Conservation (phyloP, 768 basidiomycete genomes). For the Agrocybe chaxingu region DNA sequence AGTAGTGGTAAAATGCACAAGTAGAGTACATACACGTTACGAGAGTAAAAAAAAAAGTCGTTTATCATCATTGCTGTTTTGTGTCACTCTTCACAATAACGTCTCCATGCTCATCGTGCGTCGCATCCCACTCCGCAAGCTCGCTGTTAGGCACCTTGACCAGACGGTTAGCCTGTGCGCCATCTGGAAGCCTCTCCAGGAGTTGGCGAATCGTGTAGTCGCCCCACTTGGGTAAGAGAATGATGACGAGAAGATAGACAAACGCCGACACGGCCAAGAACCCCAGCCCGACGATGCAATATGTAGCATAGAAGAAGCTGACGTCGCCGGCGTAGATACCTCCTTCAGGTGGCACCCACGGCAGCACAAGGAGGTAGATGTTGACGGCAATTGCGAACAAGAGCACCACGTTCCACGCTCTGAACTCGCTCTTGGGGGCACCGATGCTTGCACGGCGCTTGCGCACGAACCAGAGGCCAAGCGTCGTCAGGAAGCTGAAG, state of each 20-base stretch:
- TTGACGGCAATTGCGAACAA: constrained; percentile 34
- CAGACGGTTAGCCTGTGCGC: constrained; percentile 26
- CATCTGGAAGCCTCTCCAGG: constrained; percentile 36
- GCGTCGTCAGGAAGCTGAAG: constrained; percentile 30
- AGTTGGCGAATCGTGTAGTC: constrained; percentile 45
- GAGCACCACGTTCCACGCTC: constrained; percentile 34
- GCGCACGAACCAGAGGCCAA: constrained; percentile 34
- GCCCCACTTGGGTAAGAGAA: constrained; percentile 37
- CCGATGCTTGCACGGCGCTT: constrained; percentile 27
- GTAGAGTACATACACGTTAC: constrained; percentile 11
- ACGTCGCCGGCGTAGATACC: constrained; percentile 38
- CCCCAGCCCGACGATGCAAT: constrained; percentile 34
- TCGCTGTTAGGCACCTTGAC: constrained; percentile 28
- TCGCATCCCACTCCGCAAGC: constrained; percentile 32
- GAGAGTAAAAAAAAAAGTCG: not conserved
- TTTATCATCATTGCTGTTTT: not conserved
- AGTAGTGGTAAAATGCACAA: constrained; percentile 13
- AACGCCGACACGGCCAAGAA: constrained; percentile 31
- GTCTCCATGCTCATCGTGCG: constrained; percentile 30
- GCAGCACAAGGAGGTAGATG: constrained; percentile 35
- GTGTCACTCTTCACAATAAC: constrained; percentile 12
- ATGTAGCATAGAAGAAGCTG: constrained; percentile 41
- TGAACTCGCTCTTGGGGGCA: constrained; percentile 29
- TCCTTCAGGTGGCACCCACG: constrained; percentile 37
- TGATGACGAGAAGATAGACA: constrained; percentile 32